A percentile compares a stretch with the other conserved stretches of the same genome.
Conservation (phyloP, 148 eudicot species). For the Vaccinium macrocarpon region DNA sequence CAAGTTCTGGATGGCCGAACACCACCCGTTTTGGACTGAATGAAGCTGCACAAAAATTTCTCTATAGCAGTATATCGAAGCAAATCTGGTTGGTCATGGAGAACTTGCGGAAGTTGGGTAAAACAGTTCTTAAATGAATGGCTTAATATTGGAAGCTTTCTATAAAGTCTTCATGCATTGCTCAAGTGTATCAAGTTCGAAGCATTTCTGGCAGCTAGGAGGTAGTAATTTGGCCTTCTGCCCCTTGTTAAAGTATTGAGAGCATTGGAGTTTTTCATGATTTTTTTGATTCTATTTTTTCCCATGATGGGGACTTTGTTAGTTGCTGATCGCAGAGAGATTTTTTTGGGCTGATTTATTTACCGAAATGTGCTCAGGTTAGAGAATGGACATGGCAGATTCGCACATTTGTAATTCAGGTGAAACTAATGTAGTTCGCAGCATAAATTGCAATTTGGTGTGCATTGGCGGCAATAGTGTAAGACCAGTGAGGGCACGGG, state of each 20-base stretch:
- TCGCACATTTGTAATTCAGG: not conserved
- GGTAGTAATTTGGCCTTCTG: not conserved
- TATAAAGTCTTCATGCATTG: not conserved
- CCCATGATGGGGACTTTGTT: not conserved
- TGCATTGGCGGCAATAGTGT: not conserved
- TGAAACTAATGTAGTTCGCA: not conserved
- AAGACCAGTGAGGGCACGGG: no score
- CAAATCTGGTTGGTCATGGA: constrained; percentile 71
- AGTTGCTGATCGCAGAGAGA: not conserved
- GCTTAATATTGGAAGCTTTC: constrained; percentile 9
- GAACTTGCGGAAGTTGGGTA: constrained; percentile 44
- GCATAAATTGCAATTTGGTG: not conserved
- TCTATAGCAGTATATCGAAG: constrained; percentile 70
- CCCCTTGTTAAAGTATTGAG: not conserved
- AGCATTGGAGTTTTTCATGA: not conserved
- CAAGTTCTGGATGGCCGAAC: constrained; percentile 58
- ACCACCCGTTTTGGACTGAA: constrained; percentile 44
- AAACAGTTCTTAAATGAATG: constrained; percentile 22
- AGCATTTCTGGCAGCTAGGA: constrained; percentile 6
- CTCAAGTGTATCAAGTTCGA: not conserved
- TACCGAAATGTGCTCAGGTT: not conserved
- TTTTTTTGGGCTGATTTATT: not conserved
- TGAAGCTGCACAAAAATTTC: constrained; percentile 70
- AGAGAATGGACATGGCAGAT: not conserved
- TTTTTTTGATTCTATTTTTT: not conserved